Evolutionary conservation across 148 eudicot species (phyloP).

Genomic region (Gaultheria prostrata): DNA sequence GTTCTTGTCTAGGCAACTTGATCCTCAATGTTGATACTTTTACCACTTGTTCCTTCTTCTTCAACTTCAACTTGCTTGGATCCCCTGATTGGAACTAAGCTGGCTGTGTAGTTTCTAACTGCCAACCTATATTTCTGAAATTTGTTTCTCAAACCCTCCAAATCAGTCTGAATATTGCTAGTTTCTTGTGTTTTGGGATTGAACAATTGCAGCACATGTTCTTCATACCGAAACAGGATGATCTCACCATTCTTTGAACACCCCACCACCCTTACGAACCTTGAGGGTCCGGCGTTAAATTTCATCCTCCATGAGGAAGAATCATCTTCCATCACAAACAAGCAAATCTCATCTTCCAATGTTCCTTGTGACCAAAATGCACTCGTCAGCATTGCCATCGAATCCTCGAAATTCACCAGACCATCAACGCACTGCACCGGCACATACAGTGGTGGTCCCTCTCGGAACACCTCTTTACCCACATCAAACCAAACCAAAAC

Average conservation of each 20-base stretch:
- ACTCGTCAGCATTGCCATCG: neutral
- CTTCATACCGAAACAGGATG: neutral
- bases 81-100: neutral
- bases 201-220: neutral
- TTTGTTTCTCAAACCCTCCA: neutral
- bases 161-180: neutral
- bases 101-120: neutral
- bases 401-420: neutral
- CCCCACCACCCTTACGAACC: neutral
- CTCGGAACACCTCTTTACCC: neutral
- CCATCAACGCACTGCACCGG: neutral
- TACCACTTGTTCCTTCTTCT: neutral
- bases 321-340: neutral
- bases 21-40: neutral
- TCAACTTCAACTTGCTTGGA: neutral
- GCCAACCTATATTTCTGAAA: neutral
- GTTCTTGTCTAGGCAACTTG: neutral
- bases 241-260: neutral
- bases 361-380: neutral
- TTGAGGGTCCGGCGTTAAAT: neutral
- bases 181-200: slow-evolving; percentile 1
- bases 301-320: neutral
- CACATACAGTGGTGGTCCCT: neutral
- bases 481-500: neutral
- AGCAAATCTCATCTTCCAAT: neutral